These are phyloP conservation scores for Erodium moschatum DNA, from an alignment of 441 rosid genomes.

Conservation along the genomic window DNA sequence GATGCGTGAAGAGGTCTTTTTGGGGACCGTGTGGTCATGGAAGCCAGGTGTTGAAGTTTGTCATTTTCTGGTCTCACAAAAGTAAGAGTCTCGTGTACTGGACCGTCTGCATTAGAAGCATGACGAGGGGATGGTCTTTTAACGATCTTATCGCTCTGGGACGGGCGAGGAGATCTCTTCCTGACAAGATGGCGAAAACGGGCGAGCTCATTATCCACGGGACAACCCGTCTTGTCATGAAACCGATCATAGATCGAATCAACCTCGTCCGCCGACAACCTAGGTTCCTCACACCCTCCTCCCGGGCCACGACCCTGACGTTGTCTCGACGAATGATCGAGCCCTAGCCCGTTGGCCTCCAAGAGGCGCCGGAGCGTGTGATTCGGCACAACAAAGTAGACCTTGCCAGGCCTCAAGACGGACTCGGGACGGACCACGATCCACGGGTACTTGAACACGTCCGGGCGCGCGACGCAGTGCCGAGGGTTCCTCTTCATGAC, in stretches of 20 bases:
- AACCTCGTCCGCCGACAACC: not conserved
- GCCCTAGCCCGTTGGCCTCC: conserved; percentile 11
- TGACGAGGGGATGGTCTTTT: not conserved
- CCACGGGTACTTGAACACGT: conserved; percentile 39
- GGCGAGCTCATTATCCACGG: not conserved
- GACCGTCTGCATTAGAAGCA: too few relatives aligned
- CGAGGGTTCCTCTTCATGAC: conserved; percentile 37
- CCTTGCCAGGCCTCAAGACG: conserved; percentile 29
- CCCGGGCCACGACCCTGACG: not conserved
- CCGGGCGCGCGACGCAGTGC: conserved; percentile 36
- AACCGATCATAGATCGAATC: not conserved
- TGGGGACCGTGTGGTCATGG: too few relatives aligned
- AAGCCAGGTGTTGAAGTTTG: too few relatives aligned
- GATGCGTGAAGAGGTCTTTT: not conserved
- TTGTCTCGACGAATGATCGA: not conserved
- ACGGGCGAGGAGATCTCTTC: not conserved
- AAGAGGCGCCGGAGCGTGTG: conserved; percentile 25
- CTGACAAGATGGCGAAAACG: not conserved
- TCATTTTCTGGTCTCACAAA: too few relatives aligned
- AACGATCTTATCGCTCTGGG: not conserved
- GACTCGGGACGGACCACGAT: conserved; percentile 37
- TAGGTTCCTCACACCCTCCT: not conserved
- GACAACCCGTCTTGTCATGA: not conserved
- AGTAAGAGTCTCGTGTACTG: too few relatives aligned
- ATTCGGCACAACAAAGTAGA: conserved; percentile 34